Evolutionary conservation across 2,329 filamentous ascomycete genomes (phyloP).

Genomic region (Monilinia fructicola): DNA sequence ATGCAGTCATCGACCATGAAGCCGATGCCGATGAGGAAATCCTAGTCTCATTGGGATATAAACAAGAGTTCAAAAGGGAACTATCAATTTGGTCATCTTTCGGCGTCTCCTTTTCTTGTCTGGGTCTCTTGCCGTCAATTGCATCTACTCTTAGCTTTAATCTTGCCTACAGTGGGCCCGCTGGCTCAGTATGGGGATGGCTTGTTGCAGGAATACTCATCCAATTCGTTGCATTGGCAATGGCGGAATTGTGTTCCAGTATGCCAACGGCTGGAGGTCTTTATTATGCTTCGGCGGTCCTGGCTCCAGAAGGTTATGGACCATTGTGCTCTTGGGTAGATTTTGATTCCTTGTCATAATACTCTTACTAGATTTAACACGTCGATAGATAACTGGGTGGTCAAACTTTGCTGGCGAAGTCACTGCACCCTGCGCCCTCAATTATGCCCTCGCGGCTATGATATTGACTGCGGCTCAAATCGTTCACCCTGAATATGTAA

Average conservation of each 20-base stretch:
- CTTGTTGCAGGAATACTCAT: slow-evolving; percentile 64
- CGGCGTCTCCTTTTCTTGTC: slow-evolving; percentile 41
- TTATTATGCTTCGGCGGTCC: slow-evolving; percentile 56
- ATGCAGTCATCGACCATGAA: slow-evolving; percentile 23
- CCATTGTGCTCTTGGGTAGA: slow-evolving; percentile 27
- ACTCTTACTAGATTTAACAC: not conserved
- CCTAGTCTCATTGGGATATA: slow-evolving; percentile 34
- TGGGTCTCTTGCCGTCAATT: slow-evolving; percentile 44
- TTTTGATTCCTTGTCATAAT: not conserved
- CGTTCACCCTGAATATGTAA: slow-evolving; percentile 39
- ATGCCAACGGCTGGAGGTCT: slow-evolving; percentile 65
- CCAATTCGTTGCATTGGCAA: slow-evolving; percentile 59
- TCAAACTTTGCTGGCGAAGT: slow-evolving; percentile 27
- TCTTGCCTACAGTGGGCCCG: slow-evolving; percentile 41
- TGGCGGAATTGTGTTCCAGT: slow-evolving; percentile 62
- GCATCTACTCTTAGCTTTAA: slow-evolving; percentile 43
- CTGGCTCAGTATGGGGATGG: slow-evolving; percentile 60
- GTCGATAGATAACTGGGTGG: slow-evolving; percentile 25
- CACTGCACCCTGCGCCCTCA: slow-evolving; percentile 34
- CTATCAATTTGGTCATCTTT: slow-evolving; percentile 40
- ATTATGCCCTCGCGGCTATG: slow-evolving; percentile 42
- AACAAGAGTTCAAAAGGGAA: slow-evolving; percentile 40
- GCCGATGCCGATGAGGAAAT: slow-evolving; percentile 29
- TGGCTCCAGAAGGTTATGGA: slow-evolving; percentile 40
- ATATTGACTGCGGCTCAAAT: slow-evolving; percentile 41